A percentile compares a stretch with the other conserved stretches of the same genome.
Conservation (phyloP, 1,284 basidiomycete genomes). For the Boletus semigastroideus region DNA sequence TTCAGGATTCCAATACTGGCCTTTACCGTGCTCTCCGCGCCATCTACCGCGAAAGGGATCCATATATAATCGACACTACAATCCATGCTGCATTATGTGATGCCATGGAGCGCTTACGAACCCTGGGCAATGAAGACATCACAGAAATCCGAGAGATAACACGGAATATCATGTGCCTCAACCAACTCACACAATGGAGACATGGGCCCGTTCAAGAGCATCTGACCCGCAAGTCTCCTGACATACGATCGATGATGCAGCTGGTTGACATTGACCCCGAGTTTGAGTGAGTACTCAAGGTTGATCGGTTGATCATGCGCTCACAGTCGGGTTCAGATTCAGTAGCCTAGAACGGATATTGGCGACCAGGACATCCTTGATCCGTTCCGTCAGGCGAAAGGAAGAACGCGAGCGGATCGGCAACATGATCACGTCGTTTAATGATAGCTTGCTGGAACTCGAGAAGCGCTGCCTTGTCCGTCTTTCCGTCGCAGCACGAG, state of each 20-base stretch:
- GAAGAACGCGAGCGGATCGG: constrained; percentile 76
- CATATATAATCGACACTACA: constrained; percentile 43
- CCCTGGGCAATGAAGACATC: constrained; percentile 74
- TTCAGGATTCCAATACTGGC: constrained; percentile 51
- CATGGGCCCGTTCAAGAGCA: constrained; percentile 37
- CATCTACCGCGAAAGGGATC: constrained; percentile 71
- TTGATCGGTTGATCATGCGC: not conserved
- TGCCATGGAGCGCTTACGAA: constrained; percentile 67
- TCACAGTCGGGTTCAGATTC: constrained; percentile 59
- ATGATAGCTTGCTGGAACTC: constrained; percentile 51
- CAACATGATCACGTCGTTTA: constrained; percentile 56
- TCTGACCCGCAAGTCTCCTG: constrained; percentile 38
- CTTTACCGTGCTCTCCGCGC: constrained; percentile 81
- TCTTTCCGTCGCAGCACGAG: constrained; percentile 75
- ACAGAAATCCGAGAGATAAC: constrained; percentile 67
- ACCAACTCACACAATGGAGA: constrained; percentile 68
- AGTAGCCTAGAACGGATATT: constrained; percentile 74
- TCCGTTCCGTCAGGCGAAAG: constrained; percentile 65
- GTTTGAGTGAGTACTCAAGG: constrained; percentile 60
- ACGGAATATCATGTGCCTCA: constrained; percentile 75
- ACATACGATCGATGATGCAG: constrained; percentile 37
- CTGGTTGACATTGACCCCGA: constrained; percentile 51
- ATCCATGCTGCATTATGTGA: constrained; percentile 52
- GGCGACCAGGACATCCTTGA: constrained; percentile 80
- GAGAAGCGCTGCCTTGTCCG: constrained; percentile 74